Evolutionary conservation across 2,329 filamentous ascomycete genomes (phyloP).

Genomic region (Blastomyces silverae): DNA sequence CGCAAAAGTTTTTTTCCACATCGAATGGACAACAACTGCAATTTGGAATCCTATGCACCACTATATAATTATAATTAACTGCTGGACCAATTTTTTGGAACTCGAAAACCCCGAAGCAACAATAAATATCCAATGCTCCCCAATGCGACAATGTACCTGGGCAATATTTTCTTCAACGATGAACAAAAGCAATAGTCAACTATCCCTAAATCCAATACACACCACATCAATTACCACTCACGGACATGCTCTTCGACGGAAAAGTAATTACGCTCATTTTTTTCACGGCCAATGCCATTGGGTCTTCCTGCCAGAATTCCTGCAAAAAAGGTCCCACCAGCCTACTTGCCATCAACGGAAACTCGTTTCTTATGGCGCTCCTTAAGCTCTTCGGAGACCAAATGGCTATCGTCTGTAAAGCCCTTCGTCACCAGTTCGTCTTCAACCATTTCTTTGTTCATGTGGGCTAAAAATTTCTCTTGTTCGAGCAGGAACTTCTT

Average conservation of each 20-base stretch:
- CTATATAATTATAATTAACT: slow-evolving; percentile 5
- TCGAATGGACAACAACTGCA: background rate
- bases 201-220: background rate
- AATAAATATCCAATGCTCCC: slow-evolving; percentile 4
- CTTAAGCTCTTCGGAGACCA: slow-evolving; percentile 35
- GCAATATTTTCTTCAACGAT: slow-evolving; percentile 1
- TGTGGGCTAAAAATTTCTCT: slow-evolving; percentile 33
- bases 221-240: slow-evolving; percentile 1
- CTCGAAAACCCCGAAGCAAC: slow-evolving; percentile 10
- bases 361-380: slow-evolving; percentile 23
- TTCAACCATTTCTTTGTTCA: slow-evolving; percentile 38
- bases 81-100: slow-evolving; percentile 9
- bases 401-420: slow-evolving; percentile 32
- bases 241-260: background rate
- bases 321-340: background rate
- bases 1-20: background rate
- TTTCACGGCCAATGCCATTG: background rate
- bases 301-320: background rate
- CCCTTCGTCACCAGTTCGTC: slow-evolving; percentile 37
- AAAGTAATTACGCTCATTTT: slow-evolving; percentile 6
- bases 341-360: background rate
- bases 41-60: slow-evolving; percentile 2
- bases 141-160: slow-evolving; percentile 2
- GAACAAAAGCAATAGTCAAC: slow-evolving; percentile 2
- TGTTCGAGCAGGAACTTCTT: slow-evolving; percentile 28